These are phyloP conservation scores for Sphaerulina vaccinii DNA, from an alignment of 2,329 filamentous ascomycete genomes.

Conservation along the genomic window DNA sequence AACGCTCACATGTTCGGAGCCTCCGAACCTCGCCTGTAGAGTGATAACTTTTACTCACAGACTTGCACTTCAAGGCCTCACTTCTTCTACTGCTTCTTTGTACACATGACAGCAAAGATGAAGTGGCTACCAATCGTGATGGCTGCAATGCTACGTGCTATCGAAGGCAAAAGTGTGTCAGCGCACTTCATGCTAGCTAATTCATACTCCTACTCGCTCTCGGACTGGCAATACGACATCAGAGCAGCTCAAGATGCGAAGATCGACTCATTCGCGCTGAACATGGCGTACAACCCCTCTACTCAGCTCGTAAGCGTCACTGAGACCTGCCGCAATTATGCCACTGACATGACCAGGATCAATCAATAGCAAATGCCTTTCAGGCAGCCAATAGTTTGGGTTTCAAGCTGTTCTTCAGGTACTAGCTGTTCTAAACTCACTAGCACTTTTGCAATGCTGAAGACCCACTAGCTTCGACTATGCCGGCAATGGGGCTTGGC, in stretches of 20 bases:
- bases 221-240: slow-evolving; percentile 20
- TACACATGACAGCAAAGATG: too few species aligned
- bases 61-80: too few species aligned
- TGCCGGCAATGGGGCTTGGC: slow-evolving; percentile 46
- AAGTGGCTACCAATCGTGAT: too few species aligned
- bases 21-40: too few species aligned
- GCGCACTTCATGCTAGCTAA: slow-evolving; percentile 22
- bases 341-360: slow-evolving; percentile 30
- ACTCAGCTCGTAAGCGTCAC: slow-evolving; percentile 6
- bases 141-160: too few species aligned
- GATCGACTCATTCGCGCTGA: slow-evolving; percentile 53
- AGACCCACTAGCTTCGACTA: slow-evolving; percentile 56
- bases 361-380: slow-evolving; percentile 52
- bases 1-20: too few species aligned
- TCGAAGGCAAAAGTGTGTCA: slow-evolving; percentile 18
- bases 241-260: slow-evolving; percentile 17
- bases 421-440: not conserved
- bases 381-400: slow-evolving; percentile 31
- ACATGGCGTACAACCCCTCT: slow-evolving; percentile 51
- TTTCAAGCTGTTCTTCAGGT: slow-evolving; percentile 57
- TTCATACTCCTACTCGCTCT: slow-evolving; percentile 11
- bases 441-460: not conserved
- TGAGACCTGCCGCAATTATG: not conserved
- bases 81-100: too few species aligned
- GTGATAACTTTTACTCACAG: too few species aligned